Evolutionary conservation across 441 rosid genomes (phyloP).

Genomic region (Cnidoscolus chayamansa): DNA sequence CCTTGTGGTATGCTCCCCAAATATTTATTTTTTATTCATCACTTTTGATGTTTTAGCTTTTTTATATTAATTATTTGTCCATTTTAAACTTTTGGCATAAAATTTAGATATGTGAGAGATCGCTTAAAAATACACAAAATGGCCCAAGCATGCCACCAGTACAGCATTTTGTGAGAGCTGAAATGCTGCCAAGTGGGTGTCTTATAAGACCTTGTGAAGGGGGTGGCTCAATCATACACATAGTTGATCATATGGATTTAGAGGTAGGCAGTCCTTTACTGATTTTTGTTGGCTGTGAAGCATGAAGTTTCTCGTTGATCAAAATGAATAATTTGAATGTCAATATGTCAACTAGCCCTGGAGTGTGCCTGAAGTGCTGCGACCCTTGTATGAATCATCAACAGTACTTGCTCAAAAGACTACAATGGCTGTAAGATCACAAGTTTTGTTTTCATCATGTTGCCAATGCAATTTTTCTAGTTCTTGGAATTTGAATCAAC

Average conservation of each 20-base stretch:
- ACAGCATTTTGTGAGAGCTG: constrained; percentile 95
- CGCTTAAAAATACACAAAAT: constrained; percentile 86
- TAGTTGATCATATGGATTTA: constrained; percentile 93
- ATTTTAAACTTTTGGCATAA: constrained; percentile 6
- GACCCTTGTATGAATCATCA: constrained; percentile 92
- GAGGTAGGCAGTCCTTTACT: constrained; percentile 49
- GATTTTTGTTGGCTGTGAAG: constrained; percentile 2
- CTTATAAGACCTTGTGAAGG: constrained; percentile 96
- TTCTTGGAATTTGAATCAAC: background rate
- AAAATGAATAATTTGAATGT: constrained; percentile 15
- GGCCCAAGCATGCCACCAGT: constrained; percentile 96
- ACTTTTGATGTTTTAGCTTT: background rate
- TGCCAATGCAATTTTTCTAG: background rate
- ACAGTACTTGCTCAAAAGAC: constrained; percentile 91
- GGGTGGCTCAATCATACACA: constrained; percentile 90
- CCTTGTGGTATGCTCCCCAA: constrained; percentile 66
- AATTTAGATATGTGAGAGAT: constrained; percentile 78
- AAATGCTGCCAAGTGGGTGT: constrained; percentile 96
- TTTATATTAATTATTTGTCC: constrained; percentile 11
- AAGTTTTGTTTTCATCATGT: background rate
- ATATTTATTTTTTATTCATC: background rate
- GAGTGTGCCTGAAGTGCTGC: constrained; percentile 94
- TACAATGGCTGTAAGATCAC: constrained; percentile 74
- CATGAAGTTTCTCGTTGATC: background rate
- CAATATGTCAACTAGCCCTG: constrained; percentile 55